phyloP scores from a whole-genome alignment of 2,329 filamentous ascomycete genomes.

The Arthroderma uncinatum region DNA sequence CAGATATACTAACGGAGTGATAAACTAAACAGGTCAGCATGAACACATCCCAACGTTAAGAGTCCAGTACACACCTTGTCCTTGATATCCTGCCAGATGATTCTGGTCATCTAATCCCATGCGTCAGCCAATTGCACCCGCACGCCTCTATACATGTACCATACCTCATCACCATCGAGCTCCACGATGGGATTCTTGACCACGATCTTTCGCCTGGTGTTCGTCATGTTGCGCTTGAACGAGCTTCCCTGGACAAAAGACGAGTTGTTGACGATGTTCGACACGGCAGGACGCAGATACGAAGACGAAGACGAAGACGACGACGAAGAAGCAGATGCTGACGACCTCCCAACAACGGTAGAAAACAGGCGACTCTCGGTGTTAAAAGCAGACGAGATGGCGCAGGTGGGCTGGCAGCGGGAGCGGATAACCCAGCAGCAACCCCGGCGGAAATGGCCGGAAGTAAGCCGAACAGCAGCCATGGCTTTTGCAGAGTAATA shows the following conservation, averaged over 20 bases:
- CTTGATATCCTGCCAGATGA: constrained; percentile 99
- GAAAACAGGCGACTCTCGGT: constrained; percentile 12
- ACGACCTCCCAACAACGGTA: neutral
- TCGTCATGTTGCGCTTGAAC: constrained; percentile 37
- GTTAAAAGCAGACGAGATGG: constrained; percentile 3
- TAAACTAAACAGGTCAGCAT: constrained; percentile 48
- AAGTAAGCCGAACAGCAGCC: constrained; percentile 30
- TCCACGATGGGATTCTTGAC: constrained; percentile 99
- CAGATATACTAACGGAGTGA: constrained; percentile 51
- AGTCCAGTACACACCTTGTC: constrained; percentile 52
- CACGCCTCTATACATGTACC: constrained; percentile 13
- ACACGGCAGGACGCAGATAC: constrained; percentile 18
- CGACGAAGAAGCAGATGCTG: constrained; percentile 9
- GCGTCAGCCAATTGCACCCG: constrained; percentile 12
- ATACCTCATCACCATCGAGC: constrained; percentile 67
- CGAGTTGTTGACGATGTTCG: constrained; percentile 12
- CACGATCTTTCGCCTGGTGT: constrained; percentile 71
- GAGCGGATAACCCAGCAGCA: constrained; percentile 12
- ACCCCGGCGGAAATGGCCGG: constrained; percentile 30
- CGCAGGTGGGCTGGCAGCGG: constrained; percentile 16
- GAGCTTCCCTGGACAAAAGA: constrained; percentile 4
- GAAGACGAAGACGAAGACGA: constrained; percentile 20
- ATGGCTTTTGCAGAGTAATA: constrained; percentile 14
- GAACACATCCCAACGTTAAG: constrained; percentile 11
- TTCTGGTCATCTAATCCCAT: constrained; percentile 69